Percentiles rank a stretch among this genome's conserved stretches.
These are phyloP conservation scores for Xylaria acuta DNA, from an alignment of 495 filamentous ascomycete species.

Conservation along the genomic window DNA sequence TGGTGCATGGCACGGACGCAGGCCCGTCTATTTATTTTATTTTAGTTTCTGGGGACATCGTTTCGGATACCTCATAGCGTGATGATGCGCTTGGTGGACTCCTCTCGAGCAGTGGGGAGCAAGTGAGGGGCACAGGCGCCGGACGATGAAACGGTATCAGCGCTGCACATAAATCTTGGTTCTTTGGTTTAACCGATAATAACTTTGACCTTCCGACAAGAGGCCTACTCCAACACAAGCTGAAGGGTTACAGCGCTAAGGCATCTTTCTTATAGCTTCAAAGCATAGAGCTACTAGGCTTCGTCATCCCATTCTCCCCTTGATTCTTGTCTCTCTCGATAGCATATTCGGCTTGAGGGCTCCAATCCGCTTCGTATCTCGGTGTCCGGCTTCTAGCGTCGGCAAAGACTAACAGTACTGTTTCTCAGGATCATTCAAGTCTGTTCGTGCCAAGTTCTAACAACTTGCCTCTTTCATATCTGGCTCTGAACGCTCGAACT, in stretches of 20 bases:
- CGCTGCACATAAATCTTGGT: constrained; percentile 4
- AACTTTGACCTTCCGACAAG: background rate
- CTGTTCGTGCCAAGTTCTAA: background rate
- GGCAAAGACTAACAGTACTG: background rate
- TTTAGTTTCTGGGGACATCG: background rate
- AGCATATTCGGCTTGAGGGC: background rate
- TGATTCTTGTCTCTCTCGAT: background rate
- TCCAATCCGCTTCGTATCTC: background rate
- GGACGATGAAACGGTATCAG: constrained; percentile 8
- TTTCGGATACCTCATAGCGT: constrained; percentile 7
- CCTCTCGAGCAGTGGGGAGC: constrained; percentile 1
- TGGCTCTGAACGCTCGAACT: background rate
- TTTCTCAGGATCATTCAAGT: background rate
- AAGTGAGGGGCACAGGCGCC: constrained; percentile 13
- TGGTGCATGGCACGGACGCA: constrained; percentile 12
- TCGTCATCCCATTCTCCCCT: background rate
- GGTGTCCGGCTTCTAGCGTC: background rate
- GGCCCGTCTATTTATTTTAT: background rate
- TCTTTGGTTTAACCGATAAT: background rate
- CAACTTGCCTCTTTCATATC: constrained; percentile 14
- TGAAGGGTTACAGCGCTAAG: constrained; percentile 7
- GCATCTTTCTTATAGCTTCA: constrained; percentile 1
- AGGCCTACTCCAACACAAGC: background rate
- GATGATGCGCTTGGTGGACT: background rate
- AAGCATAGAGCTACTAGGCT: background rate